Evolutionary conservation across 1,284 basidiomycete genomes (phyloP).

Genomic region (Kalmanozyma brasiliensis): DNA sequence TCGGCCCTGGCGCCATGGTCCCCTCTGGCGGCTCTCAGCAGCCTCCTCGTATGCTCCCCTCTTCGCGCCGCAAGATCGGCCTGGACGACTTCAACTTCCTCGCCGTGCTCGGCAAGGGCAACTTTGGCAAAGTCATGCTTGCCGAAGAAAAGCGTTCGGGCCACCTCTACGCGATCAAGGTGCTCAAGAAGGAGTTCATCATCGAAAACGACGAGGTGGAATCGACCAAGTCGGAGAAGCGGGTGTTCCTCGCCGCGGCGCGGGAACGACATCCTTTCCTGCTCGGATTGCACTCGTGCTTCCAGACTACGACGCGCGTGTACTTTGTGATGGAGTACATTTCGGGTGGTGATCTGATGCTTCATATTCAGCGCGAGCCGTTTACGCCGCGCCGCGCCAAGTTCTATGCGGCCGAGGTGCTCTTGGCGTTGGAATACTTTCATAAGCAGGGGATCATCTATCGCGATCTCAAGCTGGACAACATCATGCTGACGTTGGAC

Average conservation of each 20-base stretch:
- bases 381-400: conserved; percentile 87
- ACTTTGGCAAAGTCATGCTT: conserved; percentile 99
- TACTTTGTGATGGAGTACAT: conserved; percentile 84
- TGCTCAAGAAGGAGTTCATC: conserved; percentile 99
- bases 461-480: conserved; percentile 92
- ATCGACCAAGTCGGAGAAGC: conserved; percentile 98
- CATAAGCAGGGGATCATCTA: conserved; percentile 94
- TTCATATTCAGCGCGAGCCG: conserved; percentile 83
- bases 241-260: conserved; percentile 95
- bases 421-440: conserved; percentile 97
- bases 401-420: conserved; percentile 98
- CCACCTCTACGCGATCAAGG: conserved; percentile 97
- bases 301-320: conserved; percentile 98
- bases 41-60: conserved; percentile 47
- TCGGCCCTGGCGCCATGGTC: conserved; percentile 17
- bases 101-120: conserved; percentile 97
- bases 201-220: conserved; percentile 99
- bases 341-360: conserved; percentile 81
- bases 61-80: conserved; percentile 83
- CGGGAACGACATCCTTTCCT: conserved; percentile 97
- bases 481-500: conserved; percentile 94
- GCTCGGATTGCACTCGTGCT: conserved; percentile 95
- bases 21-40: conserved; percentile 13
- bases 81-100: conserved; percentile 99
- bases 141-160: conserved; percentile 95